Percentiles rank a stretch among this genome's conserved stretches.
Conservation (phyloP, 345 rosid genomes). For the Rubroshorea leprosula region DNA sequence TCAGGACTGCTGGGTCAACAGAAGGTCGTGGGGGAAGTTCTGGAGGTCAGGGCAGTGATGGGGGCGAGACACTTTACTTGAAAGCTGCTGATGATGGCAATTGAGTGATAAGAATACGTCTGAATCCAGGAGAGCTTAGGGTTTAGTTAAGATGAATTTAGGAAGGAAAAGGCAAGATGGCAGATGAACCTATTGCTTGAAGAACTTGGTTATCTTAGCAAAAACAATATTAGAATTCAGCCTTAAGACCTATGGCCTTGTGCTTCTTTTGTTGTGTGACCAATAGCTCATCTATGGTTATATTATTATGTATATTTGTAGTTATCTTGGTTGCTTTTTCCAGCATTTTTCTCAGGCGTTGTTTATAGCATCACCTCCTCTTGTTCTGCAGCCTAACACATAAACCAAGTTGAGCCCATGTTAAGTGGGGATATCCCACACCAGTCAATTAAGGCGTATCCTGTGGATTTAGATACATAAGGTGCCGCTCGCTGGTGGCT, state of each 20-base stretch:
- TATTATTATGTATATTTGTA: too few species aligned
- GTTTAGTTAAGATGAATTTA: conserved; percentile 7
- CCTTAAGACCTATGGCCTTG: conserved; percentile 14
- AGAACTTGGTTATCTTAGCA: conserved; percentile 11
- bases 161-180: not conserved
- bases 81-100: conserved; percentile 75
- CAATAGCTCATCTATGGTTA: too few species aligned
- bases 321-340: too few species aligned
- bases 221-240: conserved; percentile 13
- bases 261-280: conserved; percentile 20
- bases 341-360: too few species aligned
- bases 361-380: too few species aligned
- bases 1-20: conserved; percentile 50
- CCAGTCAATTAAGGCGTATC: too few species aligned
- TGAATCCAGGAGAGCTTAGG: conserved; percentile 10
- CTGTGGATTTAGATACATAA: too few species aligned
- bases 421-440: too few species aligned
- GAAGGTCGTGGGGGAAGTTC: conserved; percentile 89
- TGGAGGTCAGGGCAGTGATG: conserved; percentile 58
- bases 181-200: not conserved
- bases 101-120: conserved; percentile 27
- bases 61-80: conserved; percentile 88
- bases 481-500: too few species aligned
- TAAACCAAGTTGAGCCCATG: too few species aligned
- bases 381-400: too few species aligned